Conservation (phyloP, 1,284 basidiomycete species). For the Papiliotrema terrestris region DNA sequence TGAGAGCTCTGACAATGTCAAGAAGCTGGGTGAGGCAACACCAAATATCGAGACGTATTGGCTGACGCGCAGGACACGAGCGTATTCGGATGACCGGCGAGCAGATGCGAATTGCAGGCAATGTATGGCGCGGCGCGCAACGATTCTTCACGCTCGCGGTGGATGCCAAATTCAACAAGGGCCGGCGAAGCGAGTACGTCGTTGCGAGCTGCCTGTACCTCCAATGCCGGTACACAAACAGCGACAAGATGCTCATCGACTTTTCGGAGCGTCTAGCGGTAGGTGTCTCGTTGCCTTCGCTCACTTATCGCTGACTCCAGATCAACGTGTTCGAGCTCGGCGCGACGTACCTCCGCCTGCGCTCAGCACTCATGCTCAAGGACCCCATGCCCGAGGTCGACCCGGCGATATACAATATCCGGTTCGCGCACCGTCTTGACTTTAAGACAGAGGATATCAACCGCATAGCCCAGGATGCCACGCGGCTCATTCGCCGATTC, state of each 20-base stretch:
- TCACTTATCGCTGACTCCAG: slow-evolving; percentile 48
- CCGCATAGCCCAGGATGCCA: slow-evolving; percentile 87
- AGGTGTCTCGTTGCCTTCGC: slow-evolving; percentile 17
- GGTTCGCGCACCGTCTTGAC: slow-evolving; percentile 93
- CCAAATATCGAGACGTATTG: neutral
- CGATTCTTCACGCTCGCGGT: slow-evolving; percentile 91
- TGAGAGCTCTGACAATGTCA: slow-evolving; percentile 33
- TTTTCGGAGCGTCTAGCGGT: slow-evolving; percentile 90
- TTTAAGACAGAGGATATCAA: slow-evolving; percentile 86
- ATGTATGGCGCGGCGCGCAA: slow-evolving; percentile 71
- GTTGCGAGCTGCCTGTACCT: slow-evolving; percentile 94
- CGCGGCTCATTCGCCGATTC: slow-evolving; percentile 90
- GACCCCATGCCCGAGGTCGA: slow-evolving; percentile 76
- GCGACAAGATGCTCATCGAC: slow-evolving; percentile 94
- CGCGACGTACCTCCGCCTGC: slow-evolving; percentile 90
- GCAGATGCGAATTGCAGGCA: slow-evolving; percentile 61
- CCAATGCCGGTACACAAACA: slow-evolving; percentile 84
- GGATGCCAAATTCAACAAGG: slow-evolving; percentile 89
- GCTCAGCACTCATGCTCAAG: slow-evolving; percentile 78
- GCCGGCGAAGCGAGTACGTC: slow-evolving; percentile 86
- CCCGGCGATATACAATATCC: slow-evolving; percentile 94
- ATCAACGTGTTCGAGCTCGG: slow-evolving; percentile 98
- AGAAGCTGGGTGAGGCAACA: slow-evolving; percentile 29
- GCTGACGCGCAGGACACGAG: slow-evolving; percentile 1
- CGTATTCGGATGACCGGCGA: slow-evolving; percentile 4